phyloP scores from a whole-genome alignment of 805 yeast genomes.

The Hanseniaspora meyeri region DNA sequence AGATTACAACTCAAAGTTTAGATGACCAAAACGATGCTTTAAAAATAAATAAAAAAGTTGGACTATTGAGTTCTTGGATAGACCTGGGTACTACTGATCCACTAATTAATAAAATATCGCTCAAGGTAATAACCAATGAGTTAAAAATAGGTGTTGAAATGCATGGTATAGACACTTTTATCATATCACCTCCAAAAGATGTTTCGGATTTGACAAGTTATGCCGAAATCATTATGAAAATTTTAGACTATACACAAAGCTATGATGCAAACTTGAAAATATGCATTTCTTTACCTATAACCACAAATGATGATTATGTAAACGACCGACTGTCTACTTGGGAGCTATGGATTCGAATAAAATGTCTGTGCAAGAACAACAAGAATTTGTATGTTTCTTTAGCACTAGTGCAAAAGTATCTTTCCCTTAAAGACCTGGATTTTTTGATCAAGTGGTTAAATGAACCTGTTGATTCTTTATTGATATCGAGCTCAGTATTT shows the following conservation, averaged over 20 bases:
- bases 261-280: slow-evolving; percentile 28
- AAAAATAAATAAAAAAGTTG: slow-evolving; percentile 27
- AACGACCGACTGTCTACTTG: slow-evolving; percentile 46
- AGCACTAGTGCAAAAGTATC: slow-evolving; percentile 53
- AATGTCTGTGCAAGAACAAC: slow-evolving; percentile 44
- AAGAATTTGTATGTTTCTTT: slow-evolving; percentile 53
- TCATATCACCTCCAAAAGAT: slow-evolving; percentile 55
- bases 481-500: slow-evolving; percentile 46
- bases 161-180: slow-evolving; percentile 35
- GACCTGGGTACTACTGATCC: slow-evolving; percentile 47
- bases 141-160: slow-evolving; percentile 33
- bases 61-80: slow-evolving; percentile 56
- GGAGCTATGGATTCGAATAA: slow-evolving; percentile 62
- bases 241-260: slow-evolving; percentile 18
- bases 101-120: slow-evolving; percentile 39
- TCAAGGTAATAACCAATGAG: slow-evolving; percentile 47
- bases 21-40: neutral
- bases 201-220: slow-evolving; percentile 39
- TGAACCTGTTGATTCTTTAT: slow-evolving; percentile 50
- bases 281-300: slow-evolving; percentile 38
- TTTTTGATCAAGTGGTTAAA: slow-evolving; percentile 42
- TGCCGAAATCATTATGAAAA: slow-evolving; percentile 33
- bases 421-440: slow-evolving; percentile 38
- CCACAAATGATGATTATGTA: slow-evolving; percentile 32
- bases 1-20: neutral